Evolutionary conservation across 179 eudicot species (phyloP), one percentile per base, ranked within the genome.

Genomic region (Beta corolliflora): DNA sequence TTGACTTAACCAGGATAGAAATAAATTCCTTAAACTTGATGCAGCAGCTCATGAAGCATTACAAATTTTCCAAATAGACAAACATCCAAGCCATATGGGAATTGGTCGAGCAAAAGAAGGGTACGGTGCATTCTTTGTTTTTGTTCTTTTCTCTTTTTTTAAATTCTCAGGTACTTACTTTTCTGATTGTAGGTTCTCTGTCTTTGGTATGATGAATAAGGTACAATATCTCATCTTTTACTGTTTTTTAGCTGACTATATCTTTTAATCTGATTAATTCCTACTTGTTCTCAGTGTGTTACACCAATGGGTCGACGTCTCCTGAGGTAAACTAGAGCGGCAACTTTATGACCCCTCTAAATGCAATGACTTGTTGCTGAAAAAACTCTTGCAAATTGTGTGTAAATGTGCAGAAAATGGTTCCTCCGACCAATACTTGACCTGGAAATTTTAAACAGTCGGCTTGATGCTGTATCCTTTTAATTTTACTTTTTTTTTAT

Each of bases 61-160:
- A 81, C 99, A 97, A 88, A 94, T 97, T 71, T 97, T 97, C 85
- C 99, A 93, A 84, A 85, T 86, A 36, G 97, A 97, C 89, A 97
- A 94, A 85, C 99, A 97, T 90, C 99, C 98, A 74, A 97, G 99
- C 90, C 94, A 97, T 87, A 94, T 97, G 98, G 98, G 99, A 63
- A 97, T 97, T 84, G 99, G 99, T 52, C 89, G 93, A 92, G 89
- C 98, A 70, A 97, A 97, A 87, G 98, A 97, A 97, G 98, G 99
- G 99, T 93, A 87, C 74, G n/a, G 5, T 66, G 53, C 80, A 81
- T 82, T 5, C 44, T 76, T 67, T 82, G 23, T n/a, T 73, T 63
- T 7, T 63, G 36, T 64, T n/a, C 48, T 70, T 50, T 61, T 83
- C 16, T 6, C 18, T n/a, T 29, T 29, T 78, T 45, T 5, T 5